These are phyloP conservation scores for Neurospora sp. DNA, from an alignment of 495 filamentous ascomycete species.

Conservation along the genomic window DNA sequence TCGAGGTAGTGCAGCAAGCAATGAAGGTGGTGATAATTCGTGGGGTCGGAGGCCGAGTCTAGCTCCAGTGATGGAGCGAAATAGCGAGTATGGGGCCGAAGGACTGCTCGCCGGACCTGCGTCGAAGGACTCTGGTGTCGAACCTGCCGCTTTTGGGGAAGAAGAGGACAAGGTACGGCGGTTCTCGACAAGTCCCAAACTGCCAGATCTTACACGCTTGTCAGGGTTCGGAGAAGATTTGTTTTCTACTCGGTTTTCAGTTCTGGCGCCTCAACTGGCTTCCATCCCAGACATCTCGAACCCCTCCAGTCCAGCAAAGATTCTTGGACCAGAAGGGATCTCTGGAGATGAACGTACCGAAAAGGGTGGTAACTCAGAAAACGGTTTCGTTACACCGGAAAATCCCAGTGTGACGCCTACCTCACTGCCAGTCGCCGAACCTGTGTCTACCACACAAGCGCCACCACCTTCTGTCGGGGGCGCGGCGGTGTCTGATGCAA, in stretches of 20 bases:
- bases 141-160: conserved; percentile 1
- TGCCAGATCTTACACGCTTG: conserved; percentile 56
- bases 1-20: neutral
- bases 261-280: neutral
- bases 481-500: conserved; percentile 5
- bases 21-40: conserved; percentile 8
- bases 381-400: neutral
- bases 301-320: neutral
- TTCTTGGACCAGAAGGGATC: neutral
- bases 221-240: conserved; percentile 52
- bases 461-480: neutral
- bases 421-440: neutral
- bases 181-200: conserved; percentile 39
- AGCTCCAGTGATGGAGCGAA: conserved; percentile 48
- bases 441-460: neutral
- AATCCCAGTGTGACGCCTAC: neutral
- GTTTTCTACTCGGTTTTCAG: conserved; percentile 20
- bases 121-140: conserved; percentile 3
- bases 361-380: neutral
- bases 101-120: conserved; percentile 22
- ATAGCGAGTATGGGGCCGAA: conserved; percentile 47
- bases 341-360: neutral
- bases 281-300: conserved; percentile 2
- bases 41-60: conserved; percentile 27
- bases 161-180: conserved; percentile 30